These are phyloP conservation scores for Angomonas desouzai DNA, from an alignment of 208 protist species.

Conservation along the genomic window DNA sequence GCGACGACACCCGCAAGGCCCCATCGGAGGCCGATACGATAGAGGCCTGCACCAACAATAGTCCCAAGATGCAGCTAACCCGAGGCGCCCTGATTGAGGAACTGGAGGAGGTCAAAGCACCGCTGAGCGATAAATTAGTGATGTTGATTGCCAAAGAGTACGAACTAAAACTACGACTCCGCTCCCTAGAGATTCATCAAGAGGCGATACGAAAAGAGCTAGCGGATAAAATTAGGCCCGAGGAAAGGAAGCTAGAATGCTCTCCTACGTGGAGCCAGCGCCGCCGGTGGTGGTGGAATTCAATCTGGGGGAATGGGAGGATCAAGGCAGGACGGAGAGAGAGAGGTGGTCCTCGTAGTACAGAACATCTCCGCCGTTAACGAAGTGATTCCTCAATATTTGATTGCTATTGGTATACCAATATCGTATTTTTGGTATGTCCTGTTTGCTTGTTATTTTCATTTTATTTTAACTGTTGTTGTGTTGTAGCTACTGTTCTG, in stretches of 20 bases:
- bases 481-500: too few species aligned
- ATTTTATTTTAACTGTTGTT: not conserved
- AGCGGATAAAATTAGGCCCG: not conserved
- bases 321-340: not conserved
- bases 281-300: not conserved
- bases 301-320: not conserved
- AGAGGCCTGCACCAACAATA: not conserved
- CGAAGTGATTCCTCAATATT: too few species aligned
- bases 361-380: too few species aligned
- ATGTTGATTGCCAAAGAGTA: not conserved
- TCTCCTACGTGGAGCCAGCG: not conserved
- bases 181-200: not conserved
- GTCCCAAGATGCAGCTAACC: not conserved
- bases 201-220: not conserved
- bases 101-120: not conserved
- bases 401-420: too few species aligned
- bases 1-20: not conserved
- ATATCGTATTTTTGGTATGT: too few species aligned
- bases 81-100: constrained; percentile 1
- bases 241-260: not conserved
- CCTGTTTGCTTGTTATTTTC: too few species aligned
- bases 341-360: not conserved
- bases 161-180: not conserved
- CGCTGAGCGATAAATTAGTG: not conserved
- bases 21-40: not conserved